Evolutionary conservation across 2,329 filamentous ascomycete species (phyloP), one percentile per base, ranked within the genome.

Genomic region (Colletotrichum chrysophilum): DNA sequence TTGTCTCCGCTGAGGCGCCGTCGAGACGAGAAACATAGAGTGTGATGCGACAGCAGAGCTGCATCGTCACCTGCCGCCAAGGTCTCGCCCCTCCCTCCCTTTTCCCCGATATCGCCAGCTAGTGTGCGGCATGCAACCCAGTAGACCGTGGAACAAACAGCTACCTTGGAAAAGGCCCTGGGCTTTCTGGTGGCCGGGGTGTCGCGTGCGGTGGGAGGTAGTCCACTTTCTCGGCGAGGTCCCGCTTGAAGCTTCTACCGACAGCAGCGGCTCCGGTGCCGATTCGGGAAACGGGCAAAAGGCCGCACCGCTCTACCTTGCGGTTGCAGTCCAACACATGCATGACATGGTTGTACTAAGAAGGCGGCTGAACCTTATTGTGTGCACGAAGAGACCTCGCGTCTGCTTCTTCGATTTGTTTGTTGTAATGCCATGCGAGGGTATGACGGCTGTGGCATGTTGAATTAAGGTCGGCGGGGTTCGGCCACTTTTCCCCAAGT

Each of bases 171-270:
- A 36, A n/a, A 68, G n/a, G 34, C n/a, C 32, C 16, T 58, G 30
- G 24, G 67, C 71, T 38, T n/a, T n/a, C n/a, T 55, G n/a, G 34
- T 16, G 12, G 66, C 18, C 21, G 34, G 69, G 69, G 24, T 62
- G 72, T 71, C 68, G 55, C 61, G 30, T 55, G 72, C 72, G 55
- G 30, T 48, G 65, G 28, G 68, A 28, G n/a, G 16, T 28, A 72
- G 32, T 16, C 72, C 72, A 72, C 72, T 66, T 72, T 75, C 72
- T 75, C 72, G 72, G 68, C 68, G n/a, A 14, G 55, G 36, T 24
- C 56, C 67, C 68, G 64, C 48, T 28, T 30, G 36, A 56, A 30
- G 26, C 24, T 32, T 36, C 61, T 32, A 38, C 61, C 72, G 52
- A 75, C 52, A 62, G 14, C 72, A n/a, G 71, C 58, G 58, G 43